Percentiles rank a stretch among this genome's conserved stretches.
phyloP scores from a whole-genome alignment of 2,329 filamentous ascomycete species.

The Zymoseptoria brevis region DNA sequence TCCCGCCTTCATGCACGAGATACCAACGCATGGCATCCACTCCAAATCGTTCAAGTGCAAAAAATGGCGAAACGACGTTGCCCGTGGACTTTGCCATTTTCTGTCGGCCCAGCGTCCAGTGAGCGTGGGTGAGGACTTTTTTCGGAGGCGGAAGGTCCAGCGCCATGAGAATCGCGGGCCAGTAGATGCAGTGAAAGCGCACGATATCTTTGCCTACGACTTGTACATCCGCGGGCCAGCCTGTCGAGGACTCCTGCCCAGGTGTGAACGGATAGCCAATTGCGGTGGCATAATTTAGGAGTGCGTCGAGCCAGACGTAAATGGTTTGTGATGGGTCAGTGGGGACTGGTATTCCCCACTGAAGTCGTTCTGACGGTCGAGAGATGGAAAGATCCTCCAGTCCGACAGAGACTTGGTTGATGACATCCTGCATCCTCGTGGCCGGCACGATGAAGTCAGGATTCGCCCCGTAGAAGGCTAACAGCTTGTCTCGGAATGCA shows the following conservation, averaged over 20 bases:
- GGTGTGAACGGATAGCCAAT: slow-evolving; percentile 77
- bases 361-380: slow-evolving; percentile 65
- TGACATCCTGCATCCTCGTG: slow-evolving; percentile 67
- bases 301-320: slow-evolving; percentile 95
- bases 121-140: slow-evolving; percentile 77
- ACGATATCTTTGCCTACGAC: slow-evolving; percentile 95
- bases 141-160: slow-evolving; percentile 70
- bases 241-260: slow-evolving; percentile 51
- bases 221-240: slow-evolving; percentile 89
- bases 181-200: slow-evolving; percentile 94
- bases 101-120: slow-evolving; percentile 84
- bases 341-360: slow-evolving; percentile 85
- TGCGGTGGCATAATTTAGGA: slow-evolving; percentile 87
- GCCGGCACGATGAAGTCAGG: slow-evolving; percentile 68
- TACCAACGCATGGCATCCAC: slow-evolving; percentile 86
- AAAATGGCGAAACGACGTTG: slow-evolving; percentile 91
- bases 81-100: slow-evolving; percentile 98
- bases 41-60: slow-evolving; percentile 81
- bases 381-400: slow-evolving; percentile 86
- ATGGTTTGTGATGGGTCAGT: slow-evolving; percentile 80
- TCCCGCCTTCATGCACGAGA: slow-evolving; percentile 69
- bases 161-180: slow-evolving; percentile 92
- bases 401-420: slow-evolving; percentile 65
- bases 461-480: slow-evolving; percentile 72
- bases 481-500: slow-evolving; percentile 66